These are phyloP conservation scores for Penicillium macrosclerotiorum DNA, from an alignment of 495 filamentous ascomycete species.

Conservation along the genomic window DNA sequence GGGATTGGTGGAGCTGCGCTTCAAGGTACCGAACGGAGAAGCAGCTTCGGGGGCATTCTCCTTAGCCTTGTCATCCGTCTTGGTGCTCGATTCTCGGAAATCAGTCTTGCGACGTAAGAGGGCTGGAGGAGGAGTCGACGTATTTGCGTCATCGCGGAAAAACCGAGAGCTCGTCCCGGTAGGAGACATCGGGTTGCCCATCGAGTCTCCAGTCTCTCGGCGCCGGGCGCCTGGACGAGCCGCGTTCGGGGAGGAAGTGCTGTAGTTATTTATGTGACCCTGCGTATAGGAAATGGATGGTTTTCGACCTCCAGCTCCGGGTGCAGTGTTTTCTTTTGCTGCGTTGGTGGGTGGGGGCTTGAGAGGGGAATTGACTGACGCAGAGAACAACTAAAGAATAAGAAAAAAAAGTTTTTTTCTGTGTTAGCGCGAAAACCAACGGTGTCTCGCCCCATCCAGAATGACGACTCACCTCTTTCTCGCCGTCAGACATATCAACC, in stretches of 20 bases:
- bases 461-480: slow-evolving; percentile 65
- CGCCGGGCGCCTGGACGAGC: slow-evolving; percentile 71
- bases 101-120: slow-evolving; percentile 76
- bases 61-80: slow-evolving; percentile 43
- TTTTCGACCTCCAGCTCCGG: slow-evolving; percentile 65
- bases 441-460: no score
- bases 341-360: slow-evolving; percentile 74
- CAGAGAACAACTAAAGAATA: slow-evolving; percentile 70
- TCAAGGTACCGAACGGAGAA: slow-evolving; percentile 60
- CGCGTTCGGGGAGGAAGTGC: slow-evolving; percentile 57
- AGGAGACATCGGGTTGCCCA: slow-evolving; percentile 57
- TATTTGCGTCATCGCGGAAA: slow-evolving; percentile 57
- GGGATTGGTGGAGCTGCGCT: slow-evolving; percentile 69
- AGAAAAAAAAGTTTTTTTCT: slow-evolving; percentile 10
- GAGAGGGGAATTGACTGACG: slow-evolving; percentile 87
- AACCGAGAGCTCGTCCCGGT: slow-evolving; percentile 50
- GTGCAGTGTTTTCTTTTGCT: slow-evolving; percentile 65
- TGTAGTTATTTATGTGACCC: slow-evolving; percentile 43
- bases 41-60: slow-evolving; percentile 42
- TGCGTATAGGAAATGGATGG: slow-evolving; percentile 67
- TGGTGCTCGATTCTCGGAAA: slow-evolving; percentile 49
- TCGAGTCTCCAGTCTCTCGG: slow-evolving; percentile 82
- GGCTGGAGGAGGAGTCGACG: slow-evolving; percentile 60
- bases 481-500: slow-evolving; percentile 74
- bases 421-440: no score